These are phyloP conservation scores for Ramaria sp. DNA, from an alignment of 768 basidiomycete genomes.

Conservation along the genomic window DNA sequence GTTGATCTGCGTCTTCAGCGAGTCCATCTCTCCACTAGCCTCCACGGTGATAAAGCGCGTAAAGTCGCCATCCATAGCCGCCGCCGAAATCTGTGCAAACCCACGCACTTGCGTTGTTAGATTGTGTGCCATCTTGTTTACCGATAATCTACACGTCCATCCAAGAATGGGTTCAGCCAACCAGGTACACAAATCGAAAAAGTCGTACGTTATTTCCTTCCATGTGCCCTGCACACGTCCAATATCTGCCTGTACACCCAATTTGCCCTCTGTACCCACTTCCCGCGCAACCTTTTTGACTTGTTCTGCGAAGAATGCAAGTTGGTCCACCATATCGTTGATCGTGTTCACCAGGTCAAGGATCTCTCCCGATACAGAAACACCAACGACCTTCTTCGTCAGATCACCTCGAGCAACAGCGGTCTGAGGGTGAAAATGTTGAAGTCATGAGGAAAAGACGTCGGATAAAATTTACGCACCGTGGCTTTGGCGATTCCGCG, in stretches of 20 bases:
- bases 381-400: conserved; percentile 85
- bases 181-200: background rate
- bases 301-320: conserved; percentile 61
- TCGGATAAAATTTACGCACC: conserved; percentile 31
- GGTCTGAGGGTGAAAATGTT: conserved; percentile 32
- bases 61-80: conserved; percentile 98
- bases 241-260: conserved; percentile 95
- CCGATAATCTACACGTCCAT: conserved; percentile 54
- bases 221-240: conserved; percentile 96
- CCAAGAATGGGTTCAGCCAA: background rate
- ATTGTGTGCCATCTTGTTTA: conserved; percentile 96
- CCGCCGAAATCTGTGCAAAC: conserved; percentile 96
- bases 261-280: conserved; percentile 97
- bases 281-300: conserved; percentile 95
- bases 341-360: conserved; percentile 94
- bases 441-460: background rate
- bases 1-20: conserved; percentile 96
- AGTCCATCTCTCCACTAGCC: conserved; percentile 98
- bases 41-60: conserved; percentile 99
- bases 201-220: conserved; percentile 92
- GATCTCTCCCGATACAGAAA: conserved; percentile 93
- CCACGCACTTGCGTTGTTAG: conserved; percentile 98
- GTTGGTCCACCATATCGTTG: conserved; percentile 74
- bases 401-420: conserved; percentile 92
- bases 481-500: conserved; percentile 90